A percentile compares a stretch with the other conserved stretches of the same genome.
phyloP scores from a whole-genome alignment of 2,329 filamentous ascomycete species.

The Alternaria longipes region DNA sequence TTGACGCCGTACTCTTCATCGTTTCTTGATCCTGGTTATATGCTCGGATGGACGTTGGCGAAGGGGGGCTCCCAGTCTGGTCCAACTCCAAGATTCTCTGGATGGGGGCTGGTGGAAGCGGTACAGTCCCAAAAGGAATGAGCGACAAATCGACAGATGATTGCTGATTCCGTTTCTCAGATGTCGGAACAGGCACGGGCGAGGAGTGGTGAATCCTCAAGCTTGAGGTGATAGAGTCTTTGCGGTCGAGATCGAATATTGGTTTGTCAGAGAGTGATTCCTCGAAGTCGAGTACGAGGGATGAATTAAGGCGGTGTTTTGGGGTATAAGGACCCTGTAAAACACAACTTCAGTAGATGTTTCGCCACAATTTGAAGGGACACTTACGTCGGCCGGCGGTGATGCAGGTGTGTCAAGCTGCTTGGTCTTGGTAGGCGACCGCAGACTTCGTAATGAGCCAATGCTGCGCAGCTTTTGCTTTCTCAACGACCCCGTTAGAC shows the following conservation, averaged over 20 bases:
- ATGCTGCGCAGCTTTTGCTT: slow-evolving; percentile 37
- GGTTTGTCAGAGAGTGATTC: slow-evolving; percentile 34
- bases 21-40: background rate
- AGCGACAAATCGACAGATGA: slow-evolving; percentile 2
- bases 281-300: slow-evolving; percentile 40
- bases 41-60: slow-evolving; percentile 10
- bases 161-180: slow-evolving; percentile 14
- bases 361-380: background rate
- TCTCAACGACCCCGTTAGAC: slow-evolving; percentile 38
- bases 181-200: slow-evolving; percentile 38
- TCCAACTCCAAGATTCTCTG: slow-evolving; percentile 32
- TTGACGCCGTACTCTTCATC: slow-evolving; percentile 35
- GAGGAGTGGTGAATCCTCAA: slow-evolving; percentile 38
- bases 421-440: slow-evolving; percentile 32
- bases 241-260: slow-evolving; percentile 35
- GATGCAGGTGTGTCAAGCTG: slow-evolving; percentile 10
- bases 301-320: slow-evolving; percentile 21
- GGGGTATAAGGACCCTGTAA: slow-evolving; percentile 25
- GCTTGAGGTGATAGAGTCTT: slow-evolving; percentile 25
- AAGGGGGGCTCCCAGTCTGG: slow-evolving; percentile 5
- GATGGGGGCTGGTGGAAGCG: slow-evolving; percentile 41
- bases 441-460: slow-evolving; percentile 35
- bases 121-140: slow-evolving; percentile 38
- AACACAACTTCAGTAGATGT: background rate
- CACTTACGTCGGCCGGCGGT: background rate